Percentiles rank a stretch among this genome's conserved stretches.
phyloP scores from a whole-genome alignment of 768 basidiomycete genomes.

The Serendipita sp. region DNA sequence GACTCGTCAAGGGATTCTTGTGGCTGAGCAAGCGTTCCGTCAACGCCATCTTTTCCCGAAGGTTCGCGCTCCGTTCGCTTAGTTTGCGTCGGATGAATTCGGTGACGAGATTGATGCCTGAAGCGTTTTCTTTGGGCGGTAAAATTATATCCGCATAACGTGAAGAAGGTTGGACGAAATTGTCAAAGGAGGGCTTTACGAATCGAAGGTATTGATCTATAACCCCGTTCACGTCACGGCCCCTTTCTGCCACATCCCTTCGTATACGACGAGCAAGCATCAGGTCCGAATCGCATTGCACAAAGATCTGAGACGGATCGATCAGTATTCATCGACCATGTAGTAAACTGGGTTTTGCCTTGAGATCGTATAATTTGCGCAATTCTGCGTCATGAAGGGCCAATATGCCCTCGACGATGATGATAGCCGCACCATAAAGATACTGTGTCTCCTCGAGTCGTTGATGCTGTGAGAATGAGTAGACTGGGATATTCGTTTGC shows the following conservation, averaged over 20 bases:
- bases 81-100: constrained; percentile 81
- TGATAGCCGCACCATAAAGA: constrained; percentile 83
- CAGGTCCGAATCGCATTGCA: constrained; percentile 87
- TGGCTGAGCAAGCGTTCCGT: constrained; percentile 19
- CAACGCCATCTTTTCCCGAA: constrained; percentile 56
- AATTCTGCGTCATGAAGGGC: constrained; percentile 65
- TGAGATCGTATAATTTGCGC: constrained; percentile 77
- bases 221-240: constrained; percentile 69
- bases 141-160: constrained; percentile 76
- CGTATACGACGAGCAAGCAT: constrained; percentile 91
- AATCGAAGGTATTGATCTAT: constrained; percentile 84
- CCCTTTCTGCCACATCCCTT: constrained; percentile 78
- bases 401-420: constrained; percentile 92
- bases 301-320: constrained; percentile 43
- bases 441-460: constrained; percentile 65
- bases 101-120: constrained; percentile 66
- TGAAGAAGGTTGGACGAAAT: constrained; percentile 80
- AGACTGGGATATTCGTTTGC: constrained; percentile 82
- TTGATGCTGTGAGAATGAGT: constrained; percentile 87
- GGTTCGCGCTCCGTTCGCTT: constrained; percentile 55
- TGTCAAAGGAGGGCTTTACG: constrained; percentile 90
- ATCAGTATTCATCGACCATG: not conserved
- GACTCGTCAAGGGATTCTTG: not conserved
- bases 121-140: not conserved
- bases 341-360: constrained; percentile 33